Base-by-base conservation (phyloP, 805 yeast genomes). In the Candida schatavii region DNA sequence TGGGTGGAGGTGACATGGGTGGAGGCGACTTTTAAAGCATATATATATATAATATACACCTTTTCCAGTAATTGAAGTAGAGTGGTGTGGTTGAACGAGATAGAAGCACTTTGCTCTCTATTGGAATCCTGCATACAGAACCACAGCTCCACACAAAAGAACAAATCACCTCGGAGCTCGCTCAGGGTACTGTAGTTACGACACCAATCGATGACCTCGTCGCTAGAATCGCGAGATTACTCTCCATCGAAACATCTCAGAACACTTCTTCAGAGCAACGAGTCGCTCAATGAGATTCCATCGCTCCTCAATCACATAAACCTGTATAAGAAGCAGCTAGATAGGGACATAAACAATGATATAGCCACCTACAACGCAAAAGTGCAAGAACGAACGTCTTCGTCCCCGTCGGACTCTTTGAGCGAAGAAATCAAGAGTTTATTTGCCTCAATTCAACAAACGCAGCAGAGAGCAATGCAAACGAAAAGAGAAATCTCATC, bases 401-500 rank as follows among this genome's bases (percentile, higher is more conserved):
- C 51, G 41, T 4, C 41, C 43, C 5, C 44, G 47, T 14, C 62
- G 57, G 2, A 52, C 46, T 2, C 45, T 51, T 45, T 45, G 49
- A 56, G 41, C 41, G 45, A 43, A 31, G 71, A 78, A 36, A 61
- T 80, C 36, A 52, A 56, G 2, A 46, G 52, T 4, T 60, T 83
- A 29, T 62, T 79, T 14, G 44, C 55, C 0, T 70, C 76, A 36
- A 76, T 82, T 41, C 60, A 66, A 15, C 62, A 63, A 5, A 75
- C 83, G 35, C 73, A 77, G 47, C 40, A 49, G 5, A 62, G 76
- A 35, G 79, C 90, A 0, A 51, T 55, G 5, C 51, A 62, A 4
- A 85, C 95, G 0, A 88, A 84, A 45, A 46, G 61, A 3, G 73
- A 80, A 3, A 87, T 89, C 42, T 70, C 82, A 10, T 61, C 57